Percentiles rank a stretch among this genome's conserved stretches.
Conservation (phyloP, 805 yeast genomes). For the Sporopachydermia quercuum region DNA sequence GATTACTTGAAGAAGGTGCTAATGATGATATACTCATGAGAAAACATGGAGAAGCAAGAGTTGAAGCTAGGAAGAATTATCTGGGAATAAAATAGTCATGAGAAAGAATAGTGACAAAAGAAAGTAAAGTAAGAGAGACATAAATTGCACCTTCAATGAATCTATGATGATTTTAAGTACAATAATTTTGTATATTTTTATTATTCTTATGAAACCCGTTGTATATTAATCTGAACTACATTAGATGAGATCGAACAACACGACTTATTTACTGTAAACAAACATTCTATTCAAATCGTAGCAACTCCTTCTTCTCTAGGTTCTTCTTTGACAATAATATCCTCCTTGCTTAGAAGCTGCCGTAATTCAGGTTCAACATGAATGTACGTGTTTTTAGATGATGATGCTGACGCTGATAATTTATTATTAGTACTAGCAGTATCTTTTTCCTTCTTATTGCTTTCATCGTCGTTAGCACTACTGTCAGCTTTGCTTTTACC, state of each 20-base stretch:
- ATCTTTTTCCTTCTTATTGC: neutral
- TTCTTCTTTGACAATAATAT: neutral
- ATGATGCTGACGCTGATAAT: too few relatives aligned
- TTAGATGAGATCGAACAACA: too few relatives aligned
- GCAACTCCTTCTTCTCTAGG: neutral
- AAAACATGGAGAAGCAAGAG: slow-evolving; percentile 3
- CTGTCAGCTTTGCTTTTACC: slow-evolving; percentile 5
- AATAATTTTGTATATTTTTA: too few relatives aligned
- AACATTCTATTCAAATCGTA: neutral
- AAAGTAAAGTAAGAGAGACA: too few relatives aligned
- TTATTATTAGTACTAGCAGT: slow-evolving; percentile 1
- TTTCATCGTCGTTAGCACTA: slow-evolving; percentile 3
- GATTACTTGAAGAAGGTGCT: neutral
- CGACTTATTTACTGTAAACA: too few relatives aligned
- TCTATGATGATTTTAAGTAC: too few relatives aligned
- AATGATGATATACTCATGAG: neutral
- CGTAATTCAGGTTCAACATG: slow-evolving; percentile 8
- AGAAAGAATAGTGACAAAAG: too few relatives aligned
- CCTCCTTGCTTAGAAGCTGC: slow-evolving; percentile 1
- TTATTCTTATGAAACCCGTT: too few relatives aligned
- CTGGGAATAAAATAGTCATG: slow-evolving; percentile 2
- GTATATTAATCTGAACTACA: too few relatives aligned
- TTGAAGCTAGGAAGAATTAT: neutral
- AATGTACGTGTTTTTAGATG: slow-evolving; percentile 4
- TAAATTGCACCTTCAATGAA: too few relatives aligned